These are phyloP conservation scores for Fragilaria crotonensis DNA, from an alignment of 108 stramenopile species.

Conservation along the genomic window DNA sequence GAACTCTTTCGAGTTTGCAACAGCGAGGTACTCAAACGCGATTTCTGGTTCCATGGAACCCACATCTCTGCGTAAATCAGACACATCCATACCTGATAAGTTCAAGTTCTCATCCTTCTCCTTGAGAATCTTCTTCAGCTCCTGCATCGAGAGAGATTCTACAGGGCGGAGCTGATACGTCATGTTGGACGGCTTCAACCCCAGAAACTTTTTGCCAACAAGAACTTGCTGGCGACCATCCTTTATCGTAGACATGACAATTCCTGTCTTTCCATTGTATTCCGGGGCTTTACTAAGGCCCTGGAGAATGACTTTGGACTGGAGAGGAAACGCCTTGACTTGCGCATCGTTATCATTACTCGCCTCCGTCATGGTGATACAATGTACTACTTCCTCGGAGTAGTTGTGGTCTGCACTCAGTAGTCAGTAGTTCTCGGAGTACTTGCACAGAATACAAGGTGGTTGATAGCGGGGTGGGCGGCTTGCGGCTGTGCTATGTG, in stretches of 20 bases:
- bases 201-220: slow-evolving; percentile 40
- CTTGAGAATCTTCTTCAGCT: slow-evolving; percentile 48
- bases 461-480: too few relatives aligned
- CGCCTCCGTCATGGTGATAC: too few relatives aligned
- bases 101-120: slow-evolving; percentile 11
- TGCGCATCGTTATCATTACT: too few relatives aligned
- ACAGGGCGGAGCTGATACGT: slow-evolving; percentile 40
- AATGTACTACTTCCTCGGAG: too few relatives aligned
- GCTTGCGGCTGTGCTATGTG: too few relatives aligned
- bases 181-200: slow-evolving; percentile 46
- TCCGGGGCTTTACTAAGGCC: slow-evolving; percentile 37
- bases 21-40: neutral
- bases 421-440: too few relatives aligned
- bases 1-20: neutral
- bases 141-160: slow-evolving; percentile 41
- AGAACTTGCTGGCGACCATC: slow-evolving; percentile 52
- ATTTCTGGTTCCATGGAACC: neutral
- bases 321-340: too few relatives aligned
- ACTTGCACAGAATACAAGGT: too few relatives aligned
- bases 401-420: too few relatives aligned
- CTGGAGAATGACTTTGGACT: slow-evolving; percentile 59
- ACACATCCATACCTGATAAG: slow-evolving; percentile 42
- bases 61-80: slow-evolving; percentile 29
- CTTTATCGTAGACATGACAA: slow-evolving; percentile 32
- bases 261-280: slow-evolving; percentile 66